Evolutionary conservation across 1,284 basidiomycete genomes (phyloP).

Genomic region (Trametes sp.): DNA sequence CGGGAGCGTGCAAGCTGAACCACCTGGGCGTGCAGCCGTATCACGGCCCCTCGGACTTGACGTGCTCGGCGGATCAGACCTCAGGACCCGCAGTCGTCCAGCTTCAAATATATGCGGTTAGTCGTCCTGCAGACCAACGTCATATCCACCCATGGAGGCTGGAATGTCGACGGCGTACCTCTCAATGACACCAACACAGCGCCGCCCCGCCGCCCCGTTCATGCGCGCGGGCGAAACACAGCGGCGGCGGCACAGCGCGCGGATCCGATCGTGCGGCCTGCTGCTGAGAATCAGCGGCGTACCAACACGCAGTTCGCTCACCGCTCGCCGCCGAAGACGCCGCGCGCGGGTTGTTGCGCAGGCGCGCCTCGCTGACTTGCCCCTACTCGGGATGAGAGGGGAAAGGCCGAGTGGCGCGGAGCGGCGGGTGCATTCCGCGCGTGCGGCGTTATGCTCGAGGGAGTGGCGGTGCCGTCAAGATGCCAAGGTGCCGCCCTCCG

Average conservation of each 20-base stretch:
- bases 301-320: no score
- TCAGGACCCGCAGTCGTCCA: no score
- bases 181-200: not conserved
- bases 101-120: no score
- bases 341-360: not conserved
- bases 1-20: no score
- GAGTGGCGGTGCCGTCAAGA: constrained; percentile 11
- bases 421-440: not conserved
- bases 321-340: no score
- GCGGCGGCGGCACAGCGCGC: not conserved
- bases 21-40: no score
- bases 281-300: not conserved
- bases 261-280: constrained; percentile 3
- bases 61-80: not conserved
- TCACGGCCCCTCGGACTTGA: no score
- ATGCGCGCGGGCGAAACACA: not conserved
- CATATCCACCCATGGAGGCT: no score
- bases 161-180: no score
- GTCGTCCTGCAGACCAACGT: no score
- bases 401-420: constrained; percentile 5
- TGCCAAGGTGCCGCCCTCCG: not conserved
- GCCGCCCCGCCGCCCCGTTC: not conserved
- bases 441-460: not conserved
- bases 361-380: not conserved
- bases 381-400: not conserved